These are phyloP conservation scores for Phycomyces blakesleeanus DNA, from an alignment of 192 early-diverging fungal genomes.

Conservation along the genomic window DNA sequence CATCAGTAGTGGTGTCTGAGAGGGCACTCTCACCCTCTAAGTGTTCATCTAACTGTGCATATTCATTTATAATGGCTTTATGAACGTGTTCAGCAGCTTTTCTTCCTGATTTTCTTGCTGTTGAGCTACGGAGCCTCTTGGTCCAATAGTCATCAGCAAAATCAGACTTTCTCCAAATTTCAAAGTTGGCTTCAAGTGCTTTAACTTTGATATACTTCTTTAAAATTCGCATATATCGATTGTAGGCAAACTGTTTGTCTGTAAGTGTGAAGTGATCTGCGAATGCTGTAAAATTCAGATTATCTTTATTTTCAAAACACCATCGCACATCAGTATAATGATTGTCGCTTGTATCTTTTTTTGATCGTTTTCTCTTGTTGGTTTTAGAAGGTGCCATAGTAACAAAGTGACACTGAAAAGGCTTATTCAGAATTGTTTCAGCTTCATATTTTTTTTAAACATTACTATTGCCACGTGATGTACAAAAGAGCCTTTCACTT, in stretches of 20 bases:
- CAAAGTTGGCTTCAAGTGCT: too few species aligned
- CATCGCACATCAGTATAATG: conserved; percentile 13
- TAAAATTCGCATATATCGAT: too few species aligned
- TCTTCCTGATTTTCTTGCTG: background rate
- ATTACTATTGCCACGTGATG: too few species aligned
- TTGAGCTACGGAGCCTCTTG: background rate
- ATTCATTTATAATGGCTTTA: conserved; percentile 1
- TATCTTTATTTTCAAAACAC: conserved; percentile 14
- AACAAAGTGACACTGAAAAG: too few species aligned
- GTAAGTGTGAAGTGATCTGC: conserved; percentile 2
- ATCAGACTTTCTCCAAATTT: too few species aligned
- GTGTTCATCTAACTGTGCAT: background rate
- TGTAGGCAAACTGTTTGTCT: conserved; percentile 7
- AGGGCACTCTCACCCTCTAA: conserved; percentile 1
- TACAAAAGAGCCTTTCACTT: too few species aligned
- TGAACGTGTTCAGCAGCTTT: background rate
- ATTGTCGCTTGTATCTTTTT: too few species aligned
- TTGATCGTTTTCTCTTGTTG: too few species aligned
- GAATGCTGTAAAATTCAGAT: conserved; percentile 8
- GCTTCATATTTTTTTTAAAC: too few species aligned
- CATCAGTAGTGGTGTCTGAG: background rate
- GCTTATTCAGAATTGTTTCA: too few species aligned
- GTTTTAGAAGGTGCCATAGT: too few species aligned
- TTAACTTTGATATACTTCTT: too few species aligned
- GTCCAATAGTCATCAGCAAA: background rate